Conservation (phyloP, 164 flowering plant species). For the Echeveria elegans region DNA sequence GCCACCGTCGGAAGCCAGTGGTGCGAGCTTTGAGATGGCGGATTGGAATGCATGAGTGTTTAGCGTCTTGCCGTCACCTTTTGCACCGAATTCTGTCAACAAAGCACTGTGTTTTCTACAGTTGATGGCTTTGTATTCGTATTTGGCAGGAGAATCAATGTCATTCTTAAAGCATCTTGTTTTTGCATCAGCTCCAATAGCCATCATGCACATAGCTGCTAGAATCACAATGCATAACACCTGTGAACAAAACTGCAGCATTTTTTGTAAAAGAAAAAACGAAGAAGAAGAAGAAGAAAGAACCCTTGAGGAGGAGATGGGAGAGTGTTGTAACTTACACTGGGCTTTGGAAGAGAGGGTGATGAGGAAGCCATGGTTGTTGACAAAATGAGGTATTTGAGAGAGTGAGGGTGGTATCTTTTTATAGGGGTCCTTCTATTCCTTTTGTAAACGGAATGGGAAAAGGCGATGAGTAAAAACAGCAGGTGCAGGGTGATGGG, state of each 20-base stretch:
- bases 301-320: no score
- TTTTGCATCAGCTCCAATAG: not conserved
- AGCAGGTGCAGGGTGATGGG: not conserved
- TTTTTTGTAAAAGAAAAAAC: no score
- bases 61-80: slow-evolving; percentile 18
- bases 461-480: not conserved
- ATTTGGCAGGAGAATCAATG: not conserved
- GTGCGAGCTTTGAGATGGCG: slow-evolving; percentile 12
- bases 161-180: not conserved
- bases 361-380: not conserved
- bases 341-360: not conserved
- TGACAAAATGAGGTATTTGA: not conserved
- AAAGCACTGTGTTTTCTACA: slow-evolving; percentile 17
- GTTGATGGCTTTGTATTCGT: slow-evolving; percentile 12
- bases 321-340: not conserved
- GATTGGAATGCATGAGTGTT: slow-evolving; percentile 17
- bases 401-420: not conserved
- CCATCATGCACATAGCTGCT: not conserved
- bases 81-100: slow-evolving; percentile 14
- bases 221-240: not conserved
- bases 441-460: not conserved
- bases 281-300: not conserved
- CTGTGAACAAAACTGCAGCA: not conserved
- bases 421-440: not conserved
- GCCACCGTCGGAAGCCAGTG: slow-evolving; percentile 18